Evolutionary conservation across 2,329 filamentous ascomycete genomes (phyloP).

Genomic region (Raffaelea arxii): DNA sequence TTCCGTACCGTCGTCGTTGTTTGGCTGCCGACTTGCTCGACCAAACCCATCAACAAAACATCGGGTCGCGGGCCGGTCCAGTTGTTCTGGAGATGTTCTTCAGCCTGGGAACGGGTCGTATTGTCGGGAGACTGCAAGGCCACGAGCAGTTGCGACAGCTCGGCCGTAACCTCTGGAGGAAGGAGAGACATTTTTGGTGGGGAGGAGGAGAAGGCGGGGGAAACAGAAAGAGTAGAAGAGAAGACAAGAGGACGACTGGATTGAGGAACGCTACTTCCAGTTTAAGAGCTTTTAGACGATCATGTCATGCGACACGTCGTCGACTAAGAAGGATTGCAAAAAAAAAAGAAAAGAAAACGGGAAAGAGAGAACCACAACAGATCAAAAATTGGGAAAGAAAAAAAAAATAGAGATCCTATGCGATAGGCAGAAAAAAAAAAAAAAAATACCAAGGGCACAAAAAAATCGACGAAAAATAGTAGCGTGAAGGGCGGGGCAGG

Average conservation of each 20-base stretch:
- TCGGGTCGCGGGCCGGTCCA: conserved; percentile 80
- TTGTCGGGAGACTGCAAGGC: conserved; percentile 89
- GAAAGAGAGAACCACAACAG: conserved; percentile 6
- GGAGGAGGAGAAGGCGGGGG: not conserved
- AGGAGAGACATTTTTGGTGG: conserved; percentile 65
- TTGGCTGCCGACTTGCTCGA: conserved; percentile 79
- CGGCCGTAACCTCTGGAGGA: conserved; percentile 70
- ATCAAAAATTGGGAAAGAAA: not conserved
- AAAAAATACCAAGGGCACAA: not conserved
- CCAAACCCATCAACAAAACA: conserved; percentile 84
- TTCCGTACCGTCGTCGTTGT: conserved; percentile 58
- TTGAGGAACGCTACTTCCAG: too few species aligned
- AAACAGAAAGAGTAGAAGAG: conserved; percentile 1
- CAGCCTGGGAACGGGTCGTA: conserved; percentile 69
- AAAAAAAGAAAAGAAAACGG: not conserved
- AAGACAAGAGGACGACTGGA: too few species aligned
- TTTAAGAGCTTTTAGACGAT: too few species aligned
- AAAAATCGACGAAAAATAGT: conserved; percentile 8
- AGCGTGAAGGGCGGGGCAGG: conserved; percentile 13
- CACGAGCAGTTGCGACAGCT: conserved; percentile 77
- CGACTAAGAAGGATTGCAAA: not conserved
- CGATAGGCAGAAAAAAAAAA: conserved; percentile 4
- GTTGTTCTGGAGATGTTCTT: conserved; percentile 82
- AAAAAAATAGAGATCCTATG: not conserved
- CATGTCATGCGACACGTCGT: too few species aligned